Evolutionary conservation across 768 basidiomycete species (phyloP), one percentile per base, ranked within the genome.

Genomic region (Trametes villosa): DNA sequence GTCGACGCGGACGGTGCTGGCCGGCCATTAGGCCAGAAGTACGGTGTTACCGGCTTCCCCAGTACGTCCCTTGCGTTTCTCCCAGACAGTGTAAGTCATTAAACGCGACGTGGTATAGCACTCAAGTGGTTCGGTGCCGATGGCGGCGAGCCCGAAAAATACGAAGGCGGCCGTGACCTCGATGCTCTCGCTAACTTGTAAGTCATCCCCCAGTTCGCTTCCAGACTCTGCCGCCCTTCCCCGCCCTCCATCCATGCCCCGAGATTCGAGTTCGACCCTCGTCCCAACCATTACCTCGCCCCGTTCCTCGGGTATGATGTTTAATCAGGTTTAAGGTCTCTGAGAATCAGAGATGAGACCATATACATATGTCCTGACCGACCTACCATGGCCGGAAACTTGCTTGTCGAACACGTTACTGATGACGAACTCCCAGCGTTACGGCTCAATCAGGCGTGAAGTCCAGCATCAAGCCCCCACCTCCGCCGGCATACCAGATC

Each of bases 1-100:
- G 88, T 96, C 12, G 94, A 98, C 65, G 94, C 94, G 1, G 95
- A 98, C 70, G 93, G 94, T 50, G 88, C 72, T 41, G 95, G 94
- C 50, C 88, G 86, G 67, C 79, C 86, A 3, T 70, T 94, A 41
- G 95, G 92, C 57, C 74, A 83, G 65, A 86, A 87, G 75, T 94
- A 86, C 69, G 94, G 83, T 13, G 89, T 96, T 22, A 84, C 81
- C 13, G 94, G 93, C 31, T 96, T 82, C 77, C 94, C 94, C 17
- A 96, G 93, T 96, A 60, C 68, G 92, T 84, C 30, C 11, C 54
- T 22, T 53, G 33, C 29, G 27, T 0, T 29, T 11, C 15, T 9
- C 31, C 42, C 34, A 26, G 18, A 26, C 31, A 34, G 3, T 29
- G 4, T 18, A 24, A 9, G 22, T 18, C 76, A 59, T 66, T 89